These are phyloP conservation scores for Salvia sclarea DNA, from an alignment of 305 asterid genomes.

Conservation along the genomic window DNA sequence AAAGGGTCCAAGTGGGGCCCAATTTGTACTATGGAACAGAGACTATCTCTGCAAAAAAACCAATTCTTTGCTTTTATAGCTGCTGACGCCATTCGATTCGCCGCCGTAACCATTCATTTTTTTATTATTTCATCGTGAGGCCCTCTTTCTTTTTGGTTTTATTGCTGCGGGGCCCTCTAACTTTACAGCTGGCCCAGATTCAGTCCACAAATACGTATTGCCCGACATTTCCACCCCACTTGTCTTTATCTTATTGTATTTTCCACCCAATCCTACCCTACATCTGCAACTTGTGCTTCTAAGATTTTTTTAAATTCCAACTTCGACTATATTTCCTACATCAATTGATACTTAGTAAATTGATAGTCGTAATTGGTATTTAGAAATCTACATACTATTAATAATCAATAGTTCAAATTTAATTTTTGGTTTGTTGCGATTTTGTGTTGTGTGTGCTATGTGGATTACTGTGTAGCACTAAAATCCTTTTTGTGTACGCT, in stretches of 20 bases:
- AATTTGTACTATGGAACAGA: too few relatives aligned
- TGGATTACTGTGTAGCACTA: too few relatives aligned
- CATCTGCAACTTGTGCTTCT: constrained; percentile 29
- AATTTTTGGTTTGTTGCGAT: too few relatives aligned
- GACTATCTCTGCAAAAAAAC: constrained; percentile 33
- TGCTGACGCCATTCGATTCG: constrained; percentile 26
- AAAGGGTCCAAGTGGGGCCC: constrained; percentile 18
- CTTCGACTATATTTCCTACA: too few relatives aligned
- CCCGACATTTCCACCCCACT: constrained; percentile 10
- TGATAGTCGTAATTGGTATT: too few relatives aligned
- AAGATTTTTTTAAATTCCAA: not conserved
- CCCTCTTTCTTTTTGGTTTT: constrained; percentile 11
- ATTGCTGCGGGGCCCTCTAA: constrained; percentile 22
- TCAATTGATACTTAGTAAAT: too few relatives aligned
- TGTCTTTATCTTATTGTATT: not conserved
- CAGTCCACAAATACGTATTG: constrained; percentile 3
- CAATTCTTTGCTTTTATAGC: constrained; percentile 12
- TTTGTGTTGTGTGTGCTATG: too few relatives aligned
- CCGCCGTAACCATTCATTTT: constrained; percentile 3
- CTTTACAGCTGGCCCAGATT: constrained; percentile 4
- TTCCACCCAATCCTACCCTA: not conserved
- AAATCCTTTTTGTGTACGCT: too few relatives aligned
- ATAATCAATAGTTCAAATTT: too few relatives aligned
- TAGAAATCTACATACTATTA: too few relatives aligned
- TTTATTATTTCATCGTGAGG: not conserved